Base-by-base conservation (phyloP, 345 rosid species). In the Viola odorata region DNA sequence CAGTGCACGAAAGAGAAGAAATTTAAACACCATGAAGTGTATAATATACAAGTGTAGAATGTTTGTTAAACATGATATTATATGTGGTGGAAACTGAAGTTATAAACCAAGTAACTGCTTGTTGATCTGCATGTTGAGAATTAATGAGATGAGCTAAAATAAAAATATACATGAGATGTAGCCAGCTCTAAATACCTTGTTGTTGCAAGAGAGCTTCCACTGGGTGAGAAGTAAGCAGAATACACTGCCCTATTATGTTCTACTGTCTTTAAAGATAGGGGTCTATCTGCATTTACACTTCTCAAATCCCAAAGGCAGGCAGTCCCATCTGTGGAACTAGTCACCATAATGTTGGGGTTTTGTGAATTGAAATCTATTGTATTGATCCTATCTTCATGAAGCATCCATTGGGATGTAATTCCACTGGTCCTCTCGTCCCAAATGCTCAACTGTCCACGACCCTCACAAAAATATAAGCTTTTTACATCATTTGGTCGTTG, bases 191-290 rank as follows among this genome's bases (percentile, higher is more conserved):
- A 12, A 1, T 48, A 87, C 98, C 95, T 88, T 58, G 99, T 80
- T 4, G 96, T 87, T 50, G 86, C 96, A 57, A 90, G 83, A 60
- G 17, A 77, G 68, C 60, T 75, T 54, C 96, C 97, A 45, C 87
- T 82, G 17, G 97, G 96, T 44, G 99, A 94, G 80, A 94, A 94
- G 66, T 84, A 88, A 50, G 99, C 97, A 66, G 96, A 81, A 52
- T 85, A 78, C 57, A 90, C 90, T 38, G 85, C 80, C 74, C 69
- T 82, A 8, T 60, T 40, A 72, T 94, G 96, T 32, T 61, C 62
- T 0, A 84, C 55, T 45, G 56, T 75, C 68, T 58, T 66, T 67
- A 85, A 66, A 48, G 76, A 59, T 62, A 74, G 61, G 9, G 79
- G 81, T 58, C 77, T 75, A 37, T 59, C 45, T 3, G 77, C 52